Conservation (phyloP, 257 asterid genomes). For the Echium plantagineum region DNA sequence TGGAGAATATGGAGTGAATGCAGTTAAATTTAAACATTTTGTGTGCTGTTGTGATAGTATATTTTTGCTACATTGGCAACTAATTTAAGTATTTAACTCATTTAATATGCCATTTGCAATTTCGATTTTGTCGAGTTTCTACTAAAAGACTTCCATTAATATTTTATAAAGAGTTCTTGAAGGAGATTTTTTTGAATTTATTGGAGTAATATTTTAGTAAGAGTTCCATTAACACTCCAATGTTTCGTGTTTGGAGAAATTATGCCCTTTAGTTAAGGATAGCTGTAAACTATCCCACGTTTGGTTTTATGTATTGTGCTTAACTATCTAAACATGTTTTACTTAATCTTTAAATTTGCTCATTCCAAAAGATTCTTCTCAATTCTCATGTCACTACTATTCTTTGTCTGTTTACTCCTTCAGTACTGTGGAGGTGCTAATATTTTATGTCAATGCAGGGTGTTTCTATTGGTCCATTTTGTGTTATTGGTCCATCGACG, state of each 20-base stretch:
- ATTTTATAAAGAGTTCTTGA: background rate
- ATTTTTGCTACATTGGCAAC: background rate
- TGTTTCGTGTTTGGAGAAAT: background rate
- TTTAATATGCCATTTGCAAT: too few species aligned
- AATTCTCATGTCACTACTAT: background rate
- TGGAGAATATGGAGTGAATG: too few species aligned
- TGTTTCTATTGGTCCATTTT: slow-evolving; percentile 82
- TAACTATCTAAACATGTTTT: background rate
- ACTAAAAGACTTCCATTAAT: background rate
- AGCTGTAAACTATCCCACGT: background rate
- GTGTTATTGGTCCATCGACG: slow-evolving; percentile 70
- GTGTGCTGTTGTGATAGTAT: background rate
- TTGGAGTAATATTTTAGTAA: too few species aligned
- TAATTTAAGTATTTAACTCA: too few species aligned
- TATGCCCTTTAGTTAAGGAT: background rate
- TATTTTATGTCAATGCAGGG: slow-evolving; percentile 38
- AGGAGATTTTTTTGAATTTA: background rate
- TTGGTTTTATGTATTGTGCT: slow-evolving; percentile 1
- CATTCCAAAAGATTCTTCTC: background rate
- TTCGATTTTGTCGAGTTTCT: background rate
- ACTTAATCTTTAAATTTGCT: background rate
- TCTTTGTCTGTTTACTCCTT: slow-evolving; percentile 5
- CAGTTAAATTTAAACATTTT: too few species aligned
- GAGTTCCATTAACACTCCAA: too few species aligned
- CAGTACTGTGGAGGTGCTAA: slow-evolving; percentile 13